Percentiles rank a stretch among this genome's conserved stretches.
phyloP scores from a whole-genome alignment of 179 eudicot species.

The Beta macrorhiza region DNA sequence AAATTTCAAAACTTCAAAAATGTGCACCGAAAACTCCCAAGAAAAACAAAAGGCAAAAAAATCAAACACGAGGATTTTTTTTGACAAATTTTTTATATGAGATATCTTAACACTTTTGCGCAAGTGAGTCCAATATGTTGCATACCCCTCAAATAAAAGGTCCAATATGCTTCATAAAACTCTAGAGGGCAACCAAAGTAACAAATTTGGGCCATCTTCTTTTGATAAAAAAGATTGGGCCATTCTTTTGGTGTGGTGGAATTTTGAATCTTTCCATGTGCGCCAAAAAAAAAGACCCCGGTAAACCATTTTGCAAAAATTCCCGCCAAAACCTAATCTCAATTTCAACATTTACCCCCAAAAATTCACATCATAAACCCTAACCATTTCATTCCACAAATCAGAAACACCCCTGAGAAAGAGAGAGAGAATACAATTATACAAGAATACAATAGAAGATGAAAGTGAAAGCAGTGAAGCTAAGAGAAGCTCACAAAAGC shows the following conservation, averaged over 20 bases:
- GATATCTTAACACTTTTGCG: no score
- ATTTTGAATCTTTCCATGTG: not conserved
- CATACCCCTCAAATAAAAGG: no score
- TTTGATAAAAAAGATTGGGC: no score
- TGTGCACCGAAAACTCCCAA: no score
- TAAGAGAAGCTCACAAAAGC: constrained; percentile 78
- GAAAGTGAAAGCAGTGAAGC: constrained; percentile 72
- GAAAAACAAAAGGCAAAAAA: no score
- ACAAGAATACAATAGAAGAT: constrained; percentile 22
- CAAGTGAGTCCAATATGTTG: no score
- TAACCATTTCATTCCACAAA: constrained; percentile 2
- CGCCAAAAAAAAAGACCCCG: constrained; percentile 8
- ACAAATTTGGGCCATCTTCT: no score
- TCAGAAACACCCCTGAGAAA: not conserved
- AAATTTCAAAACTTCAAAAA: no score
- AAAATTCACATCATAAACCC: constrained; percentile 22
- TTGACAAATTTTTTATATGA: no score
- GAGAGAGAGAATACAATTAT: not conserved
- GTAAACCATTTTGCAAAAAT: constrained; percentile 6
- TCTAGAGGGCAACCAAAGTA: no score
- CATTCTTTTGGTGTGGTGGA: not conserved
- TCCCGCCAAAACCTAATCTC: constrained; percentile 7
- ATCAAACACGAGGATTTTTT: no score
- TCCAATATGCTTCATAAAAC: no score
- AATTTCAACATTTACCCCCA: not conserved